Percentiles rank a stretch among this genome's conserved stretches.
Conservation (phyloP, 2,329 filamentous ascomycete species). For the Scleromitrula shiraiana region DNA sequence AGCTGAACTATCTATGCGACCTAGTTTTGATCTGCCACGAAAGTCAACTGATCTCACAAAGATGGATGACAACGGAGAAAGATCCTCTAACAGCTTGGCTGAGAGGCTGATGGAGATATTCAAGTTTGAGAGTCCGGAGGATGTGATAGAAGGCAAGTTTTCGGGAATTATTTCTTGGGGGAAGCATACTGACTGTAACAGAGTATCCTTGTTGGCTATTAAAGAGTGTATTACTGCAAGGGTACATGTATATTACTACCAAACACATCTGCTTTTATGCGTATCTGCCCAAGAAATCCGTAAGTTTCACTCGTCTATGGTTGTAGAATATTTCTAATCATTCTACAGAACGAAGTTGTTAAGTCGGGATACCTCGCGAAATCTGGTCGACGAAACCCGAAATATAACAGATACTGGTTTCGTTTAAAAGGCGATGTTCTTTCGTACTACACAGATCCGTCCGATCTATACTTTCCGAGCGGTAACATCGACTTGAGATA, state of each 20-base stretch:
- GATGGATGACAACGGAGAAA: conserved; percentile 26
- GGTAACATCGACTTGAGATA: conserved; percentile 90
- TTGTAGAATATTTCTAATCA: conserved; percentile 21
- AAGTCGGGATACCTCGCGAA: conserved; percentile 89
- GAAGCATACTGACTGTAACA: conserved; percentile 27
- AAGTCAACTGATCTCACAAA: conserved; percentile 19
- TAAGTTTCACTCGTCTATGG: conserved; percentile 34
- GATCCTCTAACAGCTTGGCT: conserved; percentile 52
- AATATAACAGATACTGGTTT: conserved; percentile 90
- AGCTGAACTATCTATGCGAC: conserved; percentile 52
- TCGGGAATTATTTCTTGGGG: neutral
- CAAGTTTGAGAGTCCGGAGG: conserved; percentile 70
- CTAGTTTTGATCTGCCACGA: conserved; percentile 45
- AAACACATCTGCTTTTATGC: conserved; percentile 96
- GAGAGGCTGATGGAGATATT: conserved; percentile 76
- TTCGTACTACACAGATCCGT: conserved; percentile 77
- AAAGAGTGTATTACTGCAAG: conserved; percentile 84
- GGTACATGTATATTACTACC: conserved; percentile 91
- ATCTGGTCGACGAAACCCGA: conserved; percentile 78
- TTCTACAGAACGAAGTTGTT: conserved; percentile 54
- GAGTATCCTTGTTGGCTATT: conserved; percentile 93
- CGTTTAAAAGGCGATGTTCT: conserved; percentile 84
- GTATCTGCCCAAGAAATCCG: conserved; percentile 88
- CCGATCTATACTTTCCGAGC: conserved; percentile 83
- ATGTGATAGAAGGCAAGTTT: conserved; percentile 64